Percentiles rank a stretch among this genome's conserved stretches.
Evolutionary conservation across 257 asterid species (phyloP).

Genomic region (Striga asiatica): DNA sequence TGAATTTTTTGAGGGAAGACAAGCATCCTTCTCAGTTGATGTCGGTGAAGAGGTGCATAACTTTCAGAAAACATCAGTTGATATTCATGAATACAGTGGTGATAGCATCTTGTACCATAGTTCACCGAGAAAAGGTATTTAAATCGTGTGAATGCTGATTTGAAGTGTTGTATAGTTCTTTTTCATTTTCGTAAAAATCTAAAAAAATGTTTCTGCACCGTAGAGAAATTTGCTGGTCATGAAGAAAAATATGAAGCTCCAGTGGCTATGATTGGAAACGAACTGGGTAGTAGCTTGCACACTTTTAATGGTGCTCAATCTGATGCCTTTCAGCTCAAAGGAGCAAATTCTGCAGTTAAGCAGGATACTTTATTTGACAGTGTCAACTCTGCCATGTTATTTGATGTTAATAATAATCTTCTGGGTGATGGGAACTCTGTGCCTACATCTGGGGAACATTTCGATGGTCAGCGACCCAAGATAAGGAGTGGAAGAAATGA

Average conservation of each 20-base stretch:
- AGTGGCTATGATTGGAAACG: too few species aligned
- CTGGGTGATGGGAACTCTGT: slow-evolving; percentile 30
- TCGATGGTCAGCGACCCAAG: slow-evolving; percentile 36
- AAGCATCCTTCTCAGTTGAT: slow-evolving; percentile 26
- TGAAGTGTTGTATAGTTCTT: not conserved
- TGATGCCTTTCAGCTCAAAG: too few species aligned
- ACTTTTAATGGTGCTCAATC: too few species aligned
- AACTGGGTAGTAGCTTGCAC: too few species aligned
- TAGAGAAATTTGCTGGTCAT: slow-evolving; percentile 27
- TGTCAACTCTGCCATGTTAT: slow-evolving; percentile 18
- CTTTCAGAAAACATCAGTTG: slow-evolving; percentile 23
- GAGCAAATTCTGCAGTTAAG: too few species aligned
- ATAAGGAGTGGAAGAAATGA: slow-evolving; percentile 27
- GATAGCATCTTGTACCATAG: slow-evolving; percentile 27
- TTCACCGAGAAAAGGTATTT: slow-evolving; percentile 23
- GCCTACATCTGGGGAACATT: slow-evolving; percentile 37
- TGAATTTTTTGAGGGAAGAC: slow-evolving; percentile 33
- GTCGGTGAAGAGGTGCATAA: slow-evolving; percentile 26
- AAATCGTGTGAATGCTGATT: slow-evolving; percentile 15
- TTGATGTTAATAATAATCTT: slow-evolving; percentile 29
- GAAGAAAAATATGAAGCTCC: slow-evolving; percentile 24
- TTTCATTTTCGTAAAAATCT: slow-evolving; percentile 1
- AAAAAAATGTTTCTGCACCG: not conserved
- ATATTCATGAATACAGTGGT: slow-evolving; percentile 20
- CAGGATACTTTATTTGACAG: too few species aligned